A percentile compares a stretch with the other conserved stretches of the same genome.
Evolutionary conservation across 2,329 filamentous ascomycete species (phyloP).

Genomic region (Xylariaceae sp.): DNA sequence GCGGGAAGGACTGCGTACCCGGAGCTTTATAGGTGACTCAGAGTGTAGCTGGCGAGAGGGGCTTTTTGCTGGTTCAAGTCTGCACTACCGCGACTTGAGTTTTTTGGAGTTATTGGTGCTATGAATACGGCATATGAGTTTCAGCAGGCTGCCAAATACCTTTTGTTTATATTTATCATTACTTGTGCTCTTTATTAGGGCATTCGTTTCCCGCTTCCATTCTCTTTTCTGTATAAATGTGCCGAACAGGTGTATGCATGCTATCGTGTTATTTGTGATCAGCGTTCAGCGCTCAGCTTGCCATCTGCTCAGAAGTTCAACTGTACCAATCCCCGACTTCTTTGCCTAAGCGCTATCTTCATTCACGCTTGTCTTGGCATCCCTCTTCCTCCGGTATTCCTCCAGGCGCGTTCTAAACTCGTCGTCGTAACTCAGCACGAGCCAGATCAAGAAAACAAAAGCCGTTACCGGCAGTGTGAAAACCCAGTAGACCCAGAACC

Average conservation of each 20-base stretch:
- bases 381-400: not conserved
- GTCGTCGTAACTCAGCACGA: constrained; percentile 14
- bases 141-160: too few relatives aligned
- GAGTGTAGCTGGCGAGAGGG: not conserved
- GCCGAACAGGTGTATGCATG: too few relatives aligned
- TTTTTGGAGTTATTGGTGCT: too few relatives aligned
- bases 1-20: constrained; percentile 22
- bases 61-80: not conserved
- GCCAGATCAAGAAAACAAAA: constrained; percentile 29
- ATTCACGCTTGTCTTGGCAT: too few relatives aligned
- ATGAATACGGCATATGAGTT: too few relatives aligned
- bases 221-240: too few relatives aligned
- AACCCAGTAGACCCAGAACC: constrained; percentile 52
- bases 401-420: not conserved
- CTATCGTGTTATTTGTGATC: too few relatives aligned
- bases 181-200: too few relatives aligned
- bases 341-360: not conserved
- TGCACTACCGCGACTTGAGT: not conserved
- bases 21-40: constrained; percentile 15
- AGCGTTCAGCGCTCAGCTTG: too few relatives aligned
- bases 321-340: not conserved
- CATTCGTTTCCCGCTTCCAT: too few relatives aligned
- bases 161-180: too few relatives aligned
- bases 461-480: constrained; percentile 51
- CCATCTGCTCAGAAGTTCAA: not conserved